Evolutionary conservation across 305 asterid species (phyloP).

Genomic region (Fraxinus angustifolia): DNA sequence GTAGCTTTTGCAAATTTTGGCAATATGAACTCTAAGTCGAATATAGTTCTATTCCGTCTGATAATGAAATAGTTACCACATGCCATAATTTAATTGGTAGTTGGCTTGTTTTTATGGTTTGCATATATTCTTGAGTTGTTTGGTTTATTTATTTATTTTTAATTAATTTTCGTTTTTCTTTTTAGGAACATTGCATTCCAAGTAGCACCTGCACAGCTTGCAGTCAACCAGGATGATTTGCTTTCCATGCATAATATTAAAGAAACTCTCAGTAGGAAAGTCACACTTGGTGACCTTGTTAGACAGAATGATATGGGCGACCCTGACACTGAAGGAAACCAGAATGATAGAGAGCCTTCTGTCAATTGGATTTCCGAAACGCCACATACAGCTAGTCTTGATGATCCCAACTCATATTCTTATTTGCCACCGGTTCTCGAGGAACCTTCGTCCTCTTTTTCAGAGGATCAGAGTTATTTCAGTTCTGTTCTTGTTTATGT

Average conservation of each 20-base stretch:
- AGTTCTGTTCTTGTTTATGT: slow-evolving; percentile 15
- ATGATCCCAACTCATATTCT: slow-evolving; percentile 84
- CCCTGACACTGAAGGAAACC: slow-evolving; percentile 54
- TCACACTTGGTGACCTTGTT: slow-evolving; percentile 80
- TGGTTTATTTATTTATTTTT: slow-evolving; percentile 23
- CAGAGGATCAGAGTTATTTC: slow-evolving; percentile 64
- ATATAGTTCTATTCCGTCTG: neutral
- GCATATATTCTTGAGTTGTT: slow-evolving; percentile 5
- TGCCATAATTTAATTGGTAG: neutral
- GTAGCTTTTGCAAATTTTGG: slow-evolving; percentile 5
- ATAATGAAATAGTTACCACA: neutral
- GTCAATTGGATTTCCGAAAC: slow-evolving; percentile 54
- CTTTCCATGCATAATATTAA: slow-evolving; percentile 44
- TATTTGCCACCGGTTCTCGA: slow-evolving; percentile 88
- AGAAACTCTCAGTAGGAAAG: slow-evolving; percentile 62
- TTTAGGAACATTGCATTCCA: slow-evolving; percentile 49
- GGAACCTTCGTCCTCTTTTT: slow-evolving; percentile 89
- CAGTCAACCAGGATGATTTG: slow-evolving; percentile 39
- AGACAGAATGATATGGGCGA: slow-evolving; percentile 68
- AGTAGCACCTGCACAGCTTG: slow-evolving; percentile 46
- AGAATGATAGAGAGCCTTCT: slow-evolving; percentile 55
- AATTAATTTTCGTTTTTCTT: slow-evolving; percentile 22
- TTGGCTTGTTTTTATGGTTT: neutral
- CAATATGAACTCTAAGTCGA: neutral
- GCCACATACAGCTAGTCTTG: slow-evolving; percentile 42